A percentile compares a stretch with the other conserved stretches of the same genome.
phyloP scores from a whole-genome alignment of 352 stramenopile species.

The Globisporangium paroecandrum region DNA sequence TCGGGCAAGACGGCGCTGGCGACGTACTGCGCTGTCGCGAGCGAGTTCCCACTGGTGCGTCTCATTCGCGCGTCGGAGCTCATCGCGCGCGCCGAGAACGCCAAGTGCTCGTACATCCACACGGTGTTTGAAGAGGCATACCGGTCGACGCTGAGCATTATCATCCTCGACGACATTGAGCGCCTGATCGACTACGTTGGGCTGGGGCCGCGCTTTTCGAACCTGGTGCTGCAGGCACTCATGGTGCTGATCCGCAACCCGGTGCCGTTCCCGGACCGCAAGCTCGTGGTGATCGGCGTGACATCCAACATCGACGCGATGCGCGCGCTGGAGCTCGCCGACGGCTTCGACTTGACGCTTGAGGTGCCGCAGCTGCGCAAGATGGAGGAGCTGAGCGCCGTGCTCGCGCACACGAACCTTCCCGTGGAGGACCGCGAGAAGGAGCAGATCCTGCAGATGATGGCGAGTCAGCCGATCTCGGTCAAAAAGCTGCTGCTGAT shows the following conservation, averaged over 20 bases:
- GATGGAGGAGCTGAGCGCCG: conserved; percentile 87
- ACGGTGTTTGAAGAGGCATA: conserved; percentile 98
- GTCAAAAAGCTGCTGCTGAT: conserved; percentile 98
- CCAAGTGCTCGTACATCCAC: conserved; percentile 94
- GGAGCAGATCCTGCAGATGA: conserved; percentile 59
- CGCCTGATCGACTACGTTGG: conserved; percentile 97
- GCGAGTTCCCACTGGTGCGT: conserved; percentile 97
- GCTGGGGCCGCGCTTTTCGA: conserved; percentile 97
- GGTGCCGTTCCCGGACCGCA: conserved; percentile 89
- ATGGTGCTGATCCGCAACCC: conserved; percentile 98
- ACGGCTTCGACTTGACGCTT: conserved; percentile 94
- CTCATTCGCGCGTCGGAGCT: conserved; percentile 98
- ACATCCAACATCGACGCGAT: conserved; percentile 91
- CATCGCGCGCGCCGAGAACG: conserved; percentile 93
- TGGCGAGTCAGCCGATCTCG: conserved; percentile 92
- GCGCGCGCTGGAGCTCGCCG: conserved; percentile 90
- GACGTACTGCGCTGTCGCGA: conserved; percentile 94
- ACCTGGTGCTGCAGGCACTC: conserved; percentile 97
- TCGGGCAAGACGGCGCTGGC: conserved; percentile 97
- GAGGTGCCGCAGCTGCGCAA: conserved; percentile 91
- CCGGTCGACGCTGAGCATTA: conserved; percentile 96
- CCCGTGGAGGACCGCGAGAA: conserved; percentile 64
- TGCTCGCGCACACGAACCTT: conserved; percentile 80
- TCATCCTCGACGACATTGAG: conserved; percentile 99
- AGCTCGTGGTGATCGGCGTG: conserved; percentile 96